phyloP scores from a whole-genome alignment of 2,329 filamentous ascomycete species.

The Dothideomycetidae sp. region DNA sequence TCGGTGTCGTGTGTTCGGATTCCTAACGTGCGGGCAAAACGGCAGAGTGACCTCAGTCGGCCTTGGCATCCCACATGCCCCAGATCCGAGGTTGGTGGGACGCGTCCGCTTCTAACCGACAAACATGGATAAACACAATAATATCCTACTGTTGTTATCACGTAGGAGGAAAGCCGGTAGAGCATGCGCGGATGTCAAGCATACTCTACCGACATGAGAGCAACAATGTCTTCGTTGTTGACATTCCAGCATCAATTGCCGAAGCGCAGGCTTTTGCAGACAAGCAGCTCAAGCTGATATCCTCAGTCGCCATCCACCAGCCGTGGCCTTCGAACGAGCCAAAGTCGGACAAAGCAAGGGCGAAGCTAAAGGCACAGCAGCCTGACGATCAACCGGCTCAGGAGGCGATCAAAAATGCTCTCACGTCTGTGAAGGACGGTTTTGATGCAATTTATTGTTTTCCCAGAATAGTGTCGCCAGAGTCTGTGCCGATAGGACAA shows the following conservation, averaged over 20 bases:
- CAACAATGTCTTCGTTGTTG: slow-evolving; percentile 43
- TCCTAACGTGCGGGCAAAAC: background rate
- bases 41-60: background rate
- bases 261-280: slow-evolving; percentile 40
- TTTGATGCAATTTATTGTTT: background rate
- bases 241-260: slow-evolving; percentile 57
- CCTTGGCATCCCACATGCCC: background rate
- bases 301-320: slow-evolving; percentile 28
- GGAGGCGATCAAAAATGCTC: slow-evolving; percentile 26
- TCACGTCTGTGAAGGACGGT: slow-evolving; percentile 21
- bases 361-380: slow-evolving; percentile 23
- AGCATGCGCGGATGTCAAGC: too few relatives aligned
- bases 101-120: background rate
- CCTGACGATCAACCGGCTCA: slow-evolving; percentile 24
- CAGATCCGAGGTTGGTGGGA: background rate
- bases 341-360: slow-evolving; percentile 33
- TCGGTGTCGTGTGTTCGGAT: background rate
- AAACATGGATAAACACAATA: too few relatives aligned
- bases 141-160: too few relatives aligned
- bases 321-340: slow-evolving; percentile 45
- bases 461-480: background rate
- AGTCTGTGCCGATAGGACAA: background rate
- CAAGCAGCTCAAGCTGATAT: slow-evolving; percentile 23
- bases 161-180: too few relatives aligned
- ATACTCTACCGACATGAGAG: slow-evolving; percentile 42